These are phyloP conservation scores for Leccinum angustisporum DNA, from an alignment of 1,284 basidiomycete genomes.

Conservation along the genomic window DNA sequence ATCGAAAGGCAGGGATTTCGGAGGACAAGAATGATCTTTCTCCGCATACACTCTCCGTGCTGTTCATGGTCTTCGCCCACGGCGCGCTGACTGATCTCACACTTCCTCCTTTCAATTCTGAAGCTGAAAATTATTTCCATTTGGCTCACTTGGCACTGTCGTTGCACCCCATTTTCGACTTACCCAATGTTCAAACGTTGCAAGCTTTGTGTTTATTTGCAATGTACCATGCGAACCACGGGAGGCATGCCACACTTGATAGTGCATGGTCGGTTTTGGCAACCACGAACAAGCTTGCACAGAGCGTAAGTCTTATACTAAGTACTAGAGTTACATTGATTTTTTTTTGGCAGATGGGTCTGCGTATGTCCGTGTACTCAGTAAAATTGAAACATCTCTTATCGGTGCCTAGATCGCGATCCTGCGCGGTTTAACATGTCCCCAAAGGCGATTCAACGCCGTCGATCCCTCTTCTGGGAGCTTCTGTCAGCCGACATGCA, in stretches of 20 bases:
- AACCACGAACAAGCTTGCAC: conserved; percentile 53
- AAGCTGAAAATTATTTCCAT: conserved; percentile 61
- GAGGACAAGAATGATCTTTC: conserved; percentile 35
- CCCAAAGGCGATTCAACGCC: conserved; percentile 51
- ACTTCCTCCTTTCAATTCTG: conserved; percentile 54
- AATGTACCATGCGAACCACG: conserved; percentile 54
- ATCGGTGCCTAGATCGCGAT: conserved; percentile 51
- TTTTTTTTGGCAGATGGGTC: conserved; percentile 44
- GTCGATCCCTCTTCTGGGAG: conserved; percentile 61
- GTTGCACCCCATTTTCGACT: conserved; percentile 60
- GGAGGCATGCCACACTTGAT: conserved; percentile 51
- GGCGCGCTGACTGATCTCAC: conserved; percentile 66
- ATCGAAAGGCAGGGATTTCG: conserved; percentile 35
- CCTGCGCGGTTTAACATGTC: conserved; percentile 57
- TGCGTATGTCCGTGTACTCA: conserved; percentile 42
- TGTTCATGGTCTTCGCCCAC: conserved; percentile 59
- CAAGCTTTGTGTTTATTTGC: conserved; percentile 59
- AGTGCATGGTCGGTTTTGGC: conserved; percentile 52
- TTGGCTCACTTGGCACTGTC: conserved; percentile 57
- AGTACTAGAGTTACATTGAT: conserved; percentile 10
- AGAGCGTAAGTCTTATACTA: conserved; percentile 46
- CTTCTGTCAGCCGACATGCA: conserved; percentile 50
- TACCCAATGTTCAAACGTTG: conserved; percentile 59
- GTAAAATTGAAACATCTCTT: conserved; percentile 4
- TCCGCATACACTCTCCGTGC: conserved; percentile 55